These are phyloP conservation scores for Daldinia grandis DNA, from an alignment of 495 filamentous ascomycete genomes.

Conservation along the genomic window DNA sequence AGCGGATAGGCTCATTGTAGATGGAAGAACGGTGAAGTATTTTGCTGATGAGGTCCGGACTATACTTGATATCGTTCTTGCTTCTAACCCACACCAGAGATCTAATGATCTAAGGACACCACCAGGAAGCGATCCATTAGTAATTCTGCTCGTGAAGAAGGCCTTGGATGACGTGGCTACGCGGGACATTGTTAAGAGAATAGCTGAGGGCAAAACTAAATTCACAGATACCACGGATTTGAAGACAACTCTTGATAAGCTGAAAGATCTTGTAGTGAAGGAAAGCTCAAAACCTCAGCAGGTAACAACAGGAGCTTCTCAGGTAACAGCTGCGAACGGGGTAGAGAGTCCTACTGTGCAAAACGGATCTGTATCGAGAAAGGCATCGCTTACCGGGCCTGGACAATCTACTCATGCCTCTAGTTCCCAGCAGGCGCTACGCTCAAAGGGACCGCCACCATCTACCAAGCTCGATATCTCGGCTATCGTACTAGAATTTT, in stretches of 20 bases:
- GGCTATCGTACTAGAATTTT: slow-evolving; percentile 85
- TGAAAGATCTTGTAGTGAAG: slow-evolving; percentile 45
- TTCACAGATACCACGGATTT: slow-evolving; percentile 56
- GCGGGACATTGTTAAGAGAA: slow-evolving; percentile 51
- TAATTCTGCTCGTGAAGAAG: slow-evolving; percentile 55
- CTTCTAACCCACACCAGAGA: slow-evolving; percentile 56
- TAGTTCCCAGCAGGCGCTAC: slow-evolving; percentile 53
- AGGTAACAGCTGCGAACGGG: slow-evolving; percentile 41
- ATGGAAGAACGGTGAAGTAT: slow-evolving; percentile 55
- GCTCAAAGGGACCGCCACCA: slow-evolving; percentile 63
- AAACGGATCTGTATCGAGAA: slow-evolving; percentile 41
- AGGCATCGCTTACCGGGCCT: slow-evolving; percentile 36
- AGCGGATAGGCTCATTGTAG: slow-evolving; percentile 55
- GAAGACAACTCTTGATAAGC: slow-evolving; percentile 51
- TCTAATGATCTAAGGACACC: slow-evolving; percentile 52
- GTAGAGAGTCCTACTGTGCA: slow-evolving; percentile 17
- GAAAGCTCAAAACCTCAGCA: slow-evolving; percentile 34
- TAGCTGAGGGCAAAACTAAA: slow-evolving; percentile 51
- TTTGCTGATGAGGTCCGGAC: slow-evolving; percentile 59
- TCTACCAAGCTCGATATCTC: slow-evolving; percentile 68
- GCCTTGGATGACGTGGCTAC: slow-evolving; percentile 52
- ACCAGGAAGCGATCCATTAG: slow-evolving; percentile 51
- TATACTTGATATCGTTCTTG: slow-evolving; percentile 57
- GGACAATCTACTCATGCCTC: slow-evolving; percentile 44
- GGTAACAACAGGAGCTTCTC: slow-evolving; percentile 28